Percentiles rank a stretch among this genome's conserved stretches.
These are phyloP conservation scores for Candida endomychidarum DNA, from an alignment of 805 yeast species.

Conservation along the genomic window DNA sequence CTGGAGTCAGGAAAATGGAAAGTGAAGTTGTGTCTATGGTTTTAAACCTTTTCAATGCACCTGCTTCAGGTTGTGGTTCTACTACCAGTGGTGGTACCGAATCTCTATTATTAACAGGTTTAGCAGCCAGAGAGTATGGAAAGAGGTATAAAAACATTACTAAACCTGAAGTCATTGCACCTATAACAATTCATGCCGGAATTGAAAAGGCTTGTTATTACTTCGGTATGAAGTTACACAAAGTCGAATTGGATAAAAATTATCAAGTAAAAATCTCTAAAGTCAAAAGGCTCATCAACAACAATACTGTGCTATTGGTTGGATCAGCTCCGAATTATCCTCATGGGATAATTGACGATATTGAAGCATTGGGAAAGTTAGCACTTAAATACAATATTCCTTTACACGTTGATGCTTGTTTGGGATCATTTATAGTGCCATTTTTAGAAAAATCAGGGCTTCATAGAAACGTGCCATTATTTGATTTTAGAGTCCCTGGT, in stretches of 20 bases:
- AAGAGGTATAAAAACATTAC: conserved; percentile 52
- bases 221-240: conserved; percentile 80
- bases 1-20: conserved; percentile 96
- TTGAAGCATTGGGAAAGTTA: conserved; percentile 63
- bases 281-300: conserved; percentile 65
- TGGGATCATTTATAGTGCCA: conserved; percentile 89
- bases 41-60: conserved; percentile 76
- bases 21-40: conserved; percentile 94
- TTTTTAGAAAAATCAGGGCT: conserved; percentile 61
- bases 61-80: conserved; percentile 60
- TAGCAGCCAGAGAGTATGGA: conserved; percentile 84
- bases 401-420: conserved; percentile 92
- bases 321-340: conserved; percentile 99
- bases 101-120: conserved; percentile 79
- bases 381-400: conserved; percentile 75
- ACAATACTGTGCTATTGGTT: conserved; percentile 76
- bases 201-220: conserved; percentile 90
- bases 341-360: conserved; percentile 93
- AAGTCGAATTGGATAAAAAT: conserved; percentile 70
- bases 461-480: conserved; percentile 52
- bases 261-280: conserved; percentile 64
- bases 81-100: conserved; percentile 96
- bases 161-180: conserved; percentile 85
- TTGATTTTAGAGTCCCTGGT: conserved; percentile 82
- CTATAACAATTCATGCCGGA: conserved; percentile 91